Evolutionary conservation across 371 early-diverging fungal species (phyloP).

Genomic region (Saksenaea vasiformis): DNA sequence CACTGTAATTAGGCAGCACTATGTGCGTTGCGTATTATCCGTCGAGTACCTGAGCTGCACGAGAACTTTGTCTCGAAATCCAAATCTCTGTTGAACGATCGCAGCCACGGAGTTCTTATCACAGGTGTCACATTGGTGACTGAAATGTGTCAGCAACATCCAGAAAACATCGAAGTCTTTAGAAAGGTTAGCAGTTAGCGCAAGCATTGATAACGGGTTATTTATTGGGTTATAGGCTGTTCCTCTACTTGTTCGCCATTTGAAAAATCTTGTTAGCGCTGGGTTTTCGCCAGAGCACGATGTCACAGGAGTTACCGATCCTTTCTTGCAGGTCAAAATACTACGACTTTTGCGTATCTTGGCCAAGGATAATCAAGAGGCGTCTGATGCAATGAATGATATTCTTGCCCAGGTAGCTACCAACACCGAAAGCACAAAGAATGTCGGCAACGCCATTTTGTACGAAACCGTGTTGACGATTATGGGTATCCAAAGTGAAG

Average conservation of each 20-base stretch:
- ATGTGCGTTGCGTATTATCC: slow-evolving; percentile 88
- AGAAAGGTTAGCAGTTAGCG: slow-evolving; percentile 53
- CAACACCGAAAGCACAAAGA: slow-evolving; percentile 91
- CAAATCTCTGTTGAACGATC: slow-evolving; percentile 82
- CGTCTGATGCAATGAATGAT: slow-evolving; percentile 96
- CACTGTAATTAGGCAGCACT: slow-evolving; percentile 79
- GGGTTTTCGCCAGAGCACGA: slow-evolving; percentile 96
- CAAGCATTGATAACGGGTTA: not conserved
- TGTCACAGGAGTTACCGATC: slow-evolving; percentile 95
- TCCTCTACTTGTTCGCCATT: slow-evolving; percentile 83
- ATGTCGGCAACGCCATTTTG: slow-evolving; percentile 95
- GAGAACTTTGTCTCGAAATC: slow-evolving; percentile 82
- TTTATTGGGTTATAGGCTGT: slow-evolving; percentile 57
- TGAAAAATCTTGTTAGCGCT: slow-evolving; percentile 85
- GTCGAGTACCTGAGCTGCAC: slow-evolving; percentile 90
- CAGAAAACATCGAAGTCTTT: slow-evolving; percentile 69
- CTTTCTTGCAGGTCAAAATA: slow-evolving; percentile 96
- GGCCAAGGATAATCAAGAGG: slow-evolving; percentile 81
- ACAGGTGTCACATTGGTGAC: slow-evolving; percentile 90
- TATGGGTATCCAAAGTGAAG: slow-evolving; percentile 93
- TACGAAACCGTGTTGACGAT: slow-evolving; percentile 97
- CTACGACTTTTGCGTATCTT: slow-evolving; percentile 87
- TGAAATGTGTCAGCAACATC: slow-evolving; percentile 83
- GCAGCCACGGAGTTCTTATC: slow-evolving; percentile 94
- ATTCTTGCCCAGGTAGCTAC: slow-evolving; percentile 96